Conservation (phyloP, 176 grass and related monocot species). For the Phoenix roebelenii region DNA sequence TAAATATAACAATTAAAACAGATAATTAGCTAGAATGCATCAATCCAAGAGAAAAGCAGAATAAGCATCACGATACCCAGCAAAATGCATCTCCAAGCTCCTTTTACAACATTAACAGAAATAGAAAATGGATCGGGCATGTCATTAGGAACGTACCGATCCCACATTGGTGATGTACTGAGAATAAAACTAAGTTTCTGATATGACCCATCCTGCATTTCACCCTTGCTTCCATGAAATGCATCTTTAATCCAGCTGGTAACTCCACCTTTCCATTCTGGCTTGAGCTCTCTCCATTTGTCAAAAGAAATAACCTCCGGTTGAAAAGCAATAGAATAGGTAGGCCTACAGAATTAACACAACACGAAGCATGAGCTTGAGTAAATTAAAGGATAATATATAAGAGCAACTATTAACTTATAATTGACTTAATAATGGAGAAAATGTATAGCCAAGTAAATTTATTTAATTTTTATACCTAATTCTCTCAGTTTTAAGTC, state of each 20-base stretch:
- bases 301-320: constrained; percentile 47
- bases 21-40: too few relatives aligned
- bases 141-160: constrained; percentile 43
- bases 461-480: too few relatives aligned
- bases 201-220: constrained; percentile 44
- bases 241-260: constrained; percentile 89
- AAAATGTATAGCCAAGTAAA: too few relatives aligned
- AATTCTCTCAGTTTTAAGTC: too few relatives aligned
- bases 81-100: too few relatives aligned
- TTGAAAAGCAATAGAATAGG: constrained; percentile 54
- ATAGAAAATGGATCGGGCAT: not conserved
- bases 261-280: constrained; percentile 49
- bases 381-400: too few relatives aligned
- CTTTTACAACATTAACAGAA: not conserved
- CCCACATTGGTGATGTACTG: constrained; percentile 91
- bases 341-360: constrained; percentile 33
- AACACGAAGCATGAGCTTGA: not conserved
- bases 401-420: too few relatives aligned
- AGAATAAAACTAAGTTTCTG: constrained; percentile 73
- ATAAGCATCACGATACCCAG: too few relatives aligned
- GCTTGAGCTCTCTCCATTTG: constrained; percentile 74
- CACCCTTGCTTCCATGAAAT: constrained; percentile 55
- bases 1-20: too few relatives aligned
- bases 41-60: too few relatives aligned
- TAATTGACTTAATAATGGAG: too few relatives aligned